Evolutionary conservation across 2,329 filamentous ascomycete genomes (phyloP), one percentile per base, ranked within the genome.

Genomic region (Ophiocordyceps australis): DNA sequence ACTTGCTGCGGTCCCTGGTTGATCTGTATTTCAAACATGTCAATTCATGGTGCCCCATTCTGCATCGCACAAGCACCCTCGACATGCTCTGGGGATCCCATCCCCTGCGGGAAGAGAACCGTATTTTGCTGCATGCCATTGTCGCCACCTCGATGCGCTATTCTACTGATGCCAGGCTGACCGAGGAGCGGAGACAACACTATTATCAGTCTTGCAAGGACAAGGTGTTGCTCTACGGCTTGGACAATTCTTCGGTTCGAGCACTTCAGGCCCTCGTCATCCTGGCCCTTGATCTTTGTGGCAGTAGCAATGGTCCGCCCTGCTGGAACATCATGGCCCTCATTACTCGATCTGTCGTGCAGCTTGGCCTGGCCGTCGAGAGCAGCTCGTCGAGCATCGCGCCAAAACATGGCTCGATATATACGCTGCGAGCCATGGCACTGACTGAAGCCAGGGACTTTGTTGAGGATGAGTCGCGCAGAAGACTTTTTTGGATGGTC

Each of bases 401-500:
- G 2, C 81, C 82, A 1, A 65, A 72, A 28, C 82, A 77, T 44
- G 72, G 75, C 3, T 92, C 85, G 1, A 93, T 93, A 24, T 92
- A 91, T 44, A 93, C 83, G 0, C 56, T 92, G 23, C 65, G 83
- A 28, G 81, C 83, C 11, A 85, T 85, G 56, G 74, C 86, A 3
- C 57, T 93, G 0, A 78, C 82, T 0, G 82, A 92, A 32, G 67
- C 85, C 0, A 73, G 70, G 26, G 78, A 82, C 32, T 93, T 85
- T 48, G 76, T 92, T 29, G 83, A 93, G 43, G 85, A 93, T 32
- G 85, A 94, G 47, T 78, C 79, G 22, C 62, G 83, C 16, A 65
- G 85, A 16, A 63, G 85, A 15, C 57, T 93, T 1, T 92, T 94
- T 47, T 94, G 85, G 85, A 86, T 91, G 73, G 74, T 92, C 9